A percentile compares a stretch with the other conserved stretches of the same genome.
These are phyloP conservation scores for Raphanus raphanistrum DNA, from an alignment of 345 rosid genomes.

Conservation along the genomic window DNA sequence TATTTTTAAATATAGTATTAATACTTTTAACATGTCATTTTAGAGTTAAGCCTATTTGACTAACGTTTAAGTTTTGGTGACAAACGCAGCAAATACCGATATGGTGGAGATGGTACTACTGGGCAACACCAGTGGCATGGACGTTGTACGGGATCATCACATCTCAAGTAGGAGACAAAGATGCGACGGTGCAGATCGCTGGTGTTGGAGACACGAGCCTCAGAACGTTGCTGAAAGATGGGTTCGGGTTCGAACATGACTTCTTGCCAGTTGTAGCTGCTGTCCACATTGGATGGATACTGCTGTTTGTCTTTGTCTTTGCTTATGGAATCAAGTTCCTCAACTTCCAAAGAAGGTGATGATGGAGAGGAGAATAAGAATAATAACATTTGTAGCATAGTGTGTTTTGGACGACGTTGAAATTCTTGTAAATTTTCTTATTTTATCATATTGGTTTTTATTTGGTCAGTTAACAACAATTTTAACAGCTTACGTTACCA, in stretches of 20 bases:
- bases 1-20: no score
- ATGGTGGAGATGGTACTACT: constrained; percentile 98
- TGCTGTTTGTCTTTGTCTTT: constrained; percentile 50
- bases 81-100: constrained; percentile 60
- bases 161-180: constrained; percentile 66
- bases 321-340: constrained; percentile 60
- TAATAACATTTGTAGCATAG: neutral
- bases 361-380: neutral
- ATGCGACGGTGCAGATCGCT: constrained; percentile 38
- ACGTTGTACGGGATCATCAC: constrained; percentile 75
- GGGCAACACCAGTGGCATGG: constrained; percentile 79
- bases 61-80: neutral
- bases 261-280: constrained; percentile 66
- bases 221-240: constrained; percentile 48
- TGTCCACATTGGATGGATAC: constrained; percentile 54
- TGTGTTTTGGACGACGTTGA: neutral
- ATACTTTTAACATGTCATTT: no score
- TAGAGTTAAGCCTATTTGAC: neutral
- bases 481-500: neutral
- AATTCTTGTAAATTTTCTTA: constrained; percentile 22
- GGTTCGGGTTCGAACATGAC: constrained; percentile 50
- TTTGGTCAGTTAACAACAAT: neutral
- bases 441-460: neutral
- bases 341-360: constrained; percentile 62
- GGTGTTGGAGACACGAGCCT: constrained; percentile 39